Conservation (phyloP, 169 alveolate species). For the Pseudocohnilembus persalinus region DNA sequence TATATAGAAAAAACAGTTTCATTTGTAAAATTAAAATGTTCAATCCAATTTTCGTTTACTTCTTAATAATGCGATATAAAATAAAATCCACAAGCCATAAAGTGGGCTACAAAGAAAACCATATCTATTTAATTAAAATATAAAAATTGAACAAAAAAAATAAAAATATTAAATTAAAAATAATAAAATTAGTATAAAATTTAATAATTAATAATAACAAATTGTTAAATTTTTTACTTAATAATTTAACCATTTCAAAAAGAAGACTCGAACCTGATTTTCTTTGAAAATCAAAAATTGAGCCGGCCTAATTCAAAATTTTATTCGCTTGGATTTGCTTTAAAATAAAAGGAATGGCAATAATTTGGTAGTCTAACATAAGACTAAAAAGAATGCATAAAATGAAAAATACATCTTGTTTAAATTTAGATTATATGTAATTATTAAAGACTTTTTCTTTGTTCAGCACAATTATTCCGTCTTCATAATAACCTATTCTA, state of each 20-base stretch:
- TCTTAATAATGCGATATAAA: not conserved
- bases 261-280: not conserved
- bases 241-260: not conserved
- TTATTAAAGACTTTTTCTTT: no score
- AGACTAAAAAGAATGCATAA: not conserved
- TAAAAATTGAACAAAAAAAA: no score
- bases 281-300: not conserved
- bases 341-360: not conserved
- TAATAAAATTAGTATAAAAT: no score
- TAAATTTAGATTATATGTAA: no score
- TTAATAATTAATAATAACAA: no score
- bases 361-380: no score
- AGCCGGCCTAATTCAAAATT: not conserved
- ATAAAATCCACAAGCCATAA: not conserved
- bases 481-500: not conserved
- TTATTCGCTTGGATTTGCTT: not conserved
- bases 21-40: no score
- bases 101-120: not conserved
- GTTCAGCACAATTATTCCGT: not conserved
- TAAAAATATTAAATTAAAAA: no score
- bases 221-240: not conserved
- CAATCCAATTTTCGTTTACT: not conserved
- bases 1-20: not conserved
- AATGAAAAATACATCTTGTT: not conserved
- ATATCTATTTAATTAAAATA: no score